Base-by-base conservation (phyloP, 1,284 basidiomycete genomes). In the Leccinum variabile region DNA sequence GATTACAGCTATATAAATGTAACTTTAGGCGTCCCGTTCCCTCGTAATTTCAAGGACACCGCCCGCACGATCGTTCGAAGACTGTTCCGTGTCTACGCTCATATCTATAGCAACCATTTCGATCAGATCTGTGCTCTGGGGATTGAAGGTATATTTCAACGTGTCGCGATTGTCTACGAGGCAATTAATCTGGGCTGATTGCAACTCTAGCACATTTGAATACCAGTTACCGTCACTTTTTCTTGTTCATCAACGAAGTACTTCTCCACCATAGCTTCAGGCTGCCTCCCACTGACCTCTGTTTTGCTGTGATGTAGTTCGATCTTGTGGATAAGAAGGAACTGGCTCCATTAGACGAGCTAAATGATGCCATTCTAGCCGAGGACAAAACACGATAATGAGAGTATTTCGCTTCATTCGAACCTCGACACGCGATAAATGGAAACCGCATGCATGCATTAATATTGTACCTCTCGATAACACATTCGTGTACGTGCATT, bases 71-170 rank as follows among this genome's bases (percentile, higher is more conserved):
- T 99, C 63, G 86, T 96, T 62, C 85, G 97, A 59, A 85, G 97
- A 30, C 79, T 99, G 56, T 99, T 99, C 84, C 85, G 97, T 14
- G 93, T 99, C 50, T 99, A 99, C 74, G 97, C 96, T 25, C 97
- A 99, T 77, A 89, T 99, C 71, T 99, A 99, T 82, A 97, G 97
- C 82, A 96, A 96, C 70, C 97, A 99, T 78, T 99, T 99, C 77
- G 97, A 98, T 71, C 97, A 98, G 73, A 94, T 99, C 65, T 99
- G 97, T 76, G 97, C 97, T 8, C 80, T 99, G 56, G 95, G 95
- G 14, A 98, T 99, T 65, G 97, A 99, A 85, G 95, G 95, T 97
- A 67, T 58, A 81, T 68, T 30, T 41, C 57, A 33, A 28, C 28
- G 5, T 33, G 3, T 28, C 18, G 46, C 16, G 25, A 14, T 32